A percentile compares a stretch with the other conserved stretches of the same genome.
Evolutionary conservation across 2,329 filamentous ascomycete genomes (phyloP).

Genomic region (Penicillium fuscoglaucum): DNA sequence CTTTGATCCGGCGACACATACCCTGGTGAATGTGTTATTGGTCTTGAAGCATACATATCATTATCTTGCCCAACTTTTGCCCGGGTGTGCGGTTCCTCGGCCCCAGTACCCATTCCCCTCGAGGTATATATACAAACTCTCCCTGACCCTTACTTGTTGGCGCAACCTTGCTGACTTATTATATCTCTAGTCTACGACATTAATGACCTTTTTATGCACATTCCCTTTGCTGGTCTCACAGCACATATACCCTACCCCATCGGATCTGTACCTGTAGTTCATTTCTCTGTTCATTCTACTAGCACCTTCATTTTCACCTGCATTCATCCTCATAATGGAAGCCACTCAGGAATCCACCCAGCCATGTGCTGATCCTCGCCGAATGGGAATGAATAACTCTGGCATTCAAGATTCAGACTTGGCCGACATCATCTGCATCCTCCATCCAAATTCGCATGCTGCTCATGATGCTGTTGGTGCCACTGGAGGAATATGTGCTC

Average conservation of each 20-base stretch:
- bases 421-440: slow-evolving; percentile 83
- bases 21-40: slow-evolving; percentile 5
- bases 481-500: slow-evolving; percentile 53
- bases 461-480: slow-evolving; percentile 70
- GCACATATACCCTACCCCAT: slow-evolving; percentile 28
- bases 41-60: neutral
- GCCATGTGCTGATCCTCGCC: slow-evolving; percentile 75
- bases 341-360: slow-evolving; percentile 69
- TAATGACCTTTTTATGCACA: slow-evolving; percentile 31
- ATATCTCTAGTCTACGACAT: slow-evolving; percentile 16
- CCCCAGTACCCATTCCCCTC: neutral
- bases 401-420: slow-evolving; percentile 80
- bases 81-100: slow-evolving; percentile 9
- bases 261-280: slow-evolving; percentile 19
- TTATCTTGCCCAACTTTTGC: neutral
- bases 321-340: slow-evolving; percentile 34
- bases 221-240: slow-evolving; percentile 15
- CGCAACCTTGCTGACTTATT: slow-evolving; percentile 9
- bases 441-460: slow-evolving; percentile 73
- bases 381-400: slow-evolving; percentile 76
- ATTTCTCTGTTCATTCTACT: slow-evolving; percentile 12
- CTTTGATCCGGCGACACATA: neutral
- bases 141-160: neutral
- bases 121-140: slow-evolving; percentile 20
- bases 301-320: slow-evolving; percentile 14